Evolutionary conservation across 1,139 yeast species (phyloP), one percentile per base, ranked within the genome.

Genomic region (Magnusiomyces sp.): DNA sequence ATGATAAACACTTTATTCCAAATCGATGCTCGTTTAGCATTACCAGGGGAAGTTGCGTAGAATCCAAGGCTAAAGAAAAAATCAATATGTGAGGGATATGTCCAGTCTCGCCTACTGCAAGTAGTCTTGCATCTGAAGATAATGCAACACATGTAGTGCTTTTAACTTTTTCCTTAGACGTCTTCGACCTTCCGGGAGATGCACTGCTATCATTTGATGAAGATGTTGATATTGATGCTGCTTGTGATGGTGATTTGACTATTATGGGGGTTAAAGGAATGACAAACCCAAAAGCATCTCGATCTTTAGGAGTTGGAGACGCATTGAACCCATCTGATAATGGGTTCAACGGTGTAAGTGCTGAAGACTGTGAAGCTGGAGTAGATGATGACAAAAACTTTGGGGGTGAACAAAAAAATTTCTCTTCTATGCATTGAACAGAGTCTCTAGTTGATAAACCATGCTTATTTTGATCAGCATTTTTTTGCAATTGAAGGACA

Each of bases 61-160:
- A 45, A 19, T 56, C 60, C 0, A 73, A 68, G 0, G 84, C 83
- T 11, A 79, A 64, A 2, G 86, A 79, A 58, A 75, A 83, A 6
- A 83, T 59, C 34, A 81, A 65, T 1, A 83, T 72, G 31, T 87
- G 66, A 0, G 90, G 89, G 54, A 74, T 78, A 55, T 80, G 79
- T 0, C 89, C 89, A 0, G 72, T 64, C 59, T 83, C 89, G 1
- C 89, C 90, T 5, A 80, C 76, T 0, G 87, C 88, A 43, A 83
- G 61, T 11, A 77, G 56, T 47, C 63, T 70, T 41, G 69, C 71
- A 58, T 77, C 74, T 0, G 83, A 78, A 0, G 85, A 74, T 7
- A 81, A 62, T 0, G 82, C 75, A 11, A 81, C 64, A 53, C 83
- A 77, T 49, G 75, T 74, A 29, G 81, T 71, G 0, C 79, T 68